These are phyloP conservation scores for Suhomyces vadensis DNA, from an alignment of 805 yeast species.

Conservation along the genomic window DNA sequence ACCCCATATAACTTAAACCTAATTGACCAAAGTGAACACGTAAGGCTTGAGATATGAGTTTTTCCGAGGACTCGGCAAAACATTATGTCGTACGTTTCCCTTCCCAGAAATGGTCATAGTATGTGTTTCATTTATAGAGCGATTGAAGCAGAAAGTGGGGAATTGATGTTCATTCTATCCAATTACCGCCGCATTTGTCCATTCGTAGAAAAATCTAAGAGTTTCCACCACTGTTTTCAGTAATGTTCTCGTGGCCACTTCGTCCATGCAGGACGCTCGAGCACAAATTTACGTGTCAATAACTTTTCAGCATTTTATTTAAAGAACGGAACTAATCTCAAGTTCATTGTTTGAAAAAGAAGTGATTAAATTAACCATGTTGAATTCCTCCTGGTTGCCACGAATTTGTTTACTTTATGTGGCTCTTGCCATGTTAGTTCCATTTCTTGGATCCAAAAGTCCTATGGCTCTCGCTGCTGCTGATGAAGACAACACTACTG, in stretches of 20 bases:
- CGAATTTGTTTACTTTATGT: slow-evolving; percentile 27
- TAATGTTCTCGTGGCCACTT: slow-evolving; percentile 10
- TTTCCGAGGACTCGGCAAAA: too few relatives aligned
- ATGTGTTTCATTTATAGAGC: too few relatives aligned
- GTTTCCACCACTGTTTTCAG: slow-evolving; percentile 1
- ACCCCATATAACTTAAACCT: too few relatives aligned
- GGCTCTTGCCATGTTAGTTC: slow-evolving; percentile 38
- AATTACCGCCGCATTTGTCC: neutral
- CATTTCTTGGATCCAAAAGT: slow-evolving; percentile 30
- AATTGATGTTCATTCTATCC: too few relatives aligned
- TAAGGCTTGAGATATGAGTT: too few relatives aligned
- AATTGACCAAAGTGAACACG: too few relatives aligned
- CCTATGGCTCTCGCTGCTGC: slow-evolving; percentile 22
- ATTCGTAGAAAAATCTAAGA: slow-evolving; percentile 1
- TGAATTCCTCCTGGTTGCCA: slow-evolving; percentile 17
- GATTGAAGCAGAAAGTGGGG: too few relatives aligned
- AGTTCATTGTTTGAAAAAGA: neutral
- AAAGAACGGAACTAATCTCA: slow-evolving; percentile 1
- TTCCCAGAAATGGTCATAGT: too few relatives aligned
- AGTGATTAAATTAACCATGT: slow-evolving; percentile 5
- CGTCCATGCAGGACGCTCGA: slow-evolving; percentile 4
- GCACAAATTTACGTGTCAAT: slow-evolving; percentile 8
- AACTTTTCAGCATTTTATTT: slow-evolving; percentile 6
- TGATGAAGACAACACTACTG: slow-evolving; percentile 29
- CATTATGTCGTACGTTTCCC: too few relatives aligned